phyloP scores from a whole-genome alignment of 2,329 filamentous ascomycete genomes.

The Exserohilum turcica region DNA sequence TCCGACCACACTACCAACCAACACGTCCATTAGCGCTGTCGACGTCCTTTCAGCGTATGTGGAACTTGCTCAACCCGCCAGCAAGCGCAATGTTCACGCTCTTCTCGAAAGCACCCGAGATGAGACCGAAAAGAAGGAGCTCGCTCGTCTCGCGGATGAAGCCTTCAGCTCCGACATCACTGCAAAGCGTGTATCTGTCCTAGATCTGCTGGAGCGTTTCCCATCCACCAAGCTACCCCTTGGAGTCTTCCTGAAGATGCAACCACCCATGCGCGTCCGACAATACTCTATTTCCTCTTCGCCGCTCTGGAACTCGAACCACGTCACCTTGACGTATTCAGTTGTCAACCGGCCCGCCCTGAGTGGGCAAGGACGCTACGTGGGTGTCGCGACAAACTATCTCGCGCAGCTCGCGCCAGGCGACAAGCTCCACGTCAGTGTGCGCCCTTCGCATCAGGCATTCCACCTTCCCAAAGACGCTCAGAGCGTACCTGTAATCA shows the following conservation, averaged over 20 bases:
- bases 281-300: constrained; percentile 82
- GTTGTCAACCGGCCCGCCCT: constrained; percentile 64
- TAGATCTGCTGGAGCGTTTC: constrained; percentile 73
- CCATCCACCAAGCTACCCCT: constrained; percentile 64
- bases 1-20: constrained; percentile 69
- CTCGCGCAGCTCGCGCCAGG: constrained; percentile 48
- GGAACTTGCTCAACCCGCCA: constrained; percentile 74
- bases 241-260: constrained; percentile 69
- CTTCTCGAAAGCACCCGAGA: constrained; percentile 58
- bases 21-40: constrained; percentile 63
- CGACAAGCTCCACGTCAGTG: constrained; percentile 51
- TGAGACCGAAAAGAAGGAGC: constrained; percentile 54
- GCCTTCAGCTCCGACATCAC: constrained; percentile 49
- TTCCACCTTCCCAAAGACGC: constrained; percentile 53
- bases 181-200: constrained; percentile 64
- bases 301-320: constrained; percentile 62
- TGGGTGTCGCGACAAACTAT: constrained; percentile 53
- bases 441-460: constrained; percentile 48
- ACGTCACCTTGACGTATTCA: constrained; percentile 70
- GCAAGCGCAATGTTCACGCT: constrained; percentile 63
- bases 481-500: constrained; percentile 50
- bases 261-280: constrained; percentile 77
- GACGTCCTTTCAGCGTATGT: constrained; percentile 72
- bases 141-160: constrained; percentile 55
- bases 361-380: constrained; percentile 50